Conservation (phyloP, 768 basidiomycete species). For the Amanita exitialis region DNA sequence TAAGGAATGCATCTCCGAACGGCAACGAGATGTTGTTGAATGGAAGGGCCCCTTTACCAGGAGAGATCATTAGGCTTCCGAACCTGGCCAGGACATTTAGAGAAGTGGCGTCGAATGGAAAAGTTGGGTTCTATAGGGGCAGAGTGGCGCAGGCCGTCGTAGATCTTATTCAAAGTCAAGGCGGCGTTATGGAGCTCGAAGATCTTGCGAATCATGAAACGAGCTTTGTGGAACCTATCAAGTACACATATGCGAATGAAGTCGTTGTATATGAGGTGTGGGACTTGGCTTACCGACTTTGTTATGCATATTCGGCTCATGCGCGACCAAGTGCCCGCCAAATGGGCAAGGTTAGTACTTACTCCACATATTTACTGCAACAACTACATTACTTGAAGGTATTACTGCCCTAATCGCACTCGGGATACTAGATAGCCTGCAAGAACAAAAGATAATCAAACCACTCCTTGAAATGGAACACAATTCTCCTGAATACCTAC, state of each 20-base stretch:
- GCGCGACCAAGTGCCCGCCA: conserved; percentile 68
- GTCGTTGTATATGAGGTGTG: conserved; percentile 87
- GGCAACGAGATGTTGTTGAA: conserved; percentile 80
- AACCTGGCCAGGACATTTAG: conserved; percentile 81
- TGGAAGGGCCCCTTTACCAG: conserved; percentile 75
- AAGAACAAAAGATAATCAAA: conserved; percentile 58
- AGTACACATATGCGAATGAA: conserved; percentile 77
- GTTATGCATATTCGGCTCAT: background rate
- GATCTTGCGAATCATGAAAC: conserved; percentile 83
- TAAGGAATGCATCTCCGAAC: conserved; percentile 80
- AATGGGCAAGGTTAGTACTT: conserved; percentile 73
- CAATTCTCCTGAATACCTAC: conserved; percentile 85
- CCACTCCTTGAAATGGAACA: conserved; percentile 77
- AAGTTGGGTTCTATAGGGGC: conserved; percentile 92
- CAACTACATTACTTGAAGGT: conserved; percentile 26
- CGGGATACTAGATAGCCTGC: conserved; percentile 84
- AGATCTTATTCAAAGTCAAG: conserved; percentile 72
- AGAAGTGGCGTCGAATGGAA: conserved; percentile 69
- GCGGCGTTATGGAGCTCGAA: conserved; percentile 90
- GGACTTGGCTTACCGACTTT: background rate
- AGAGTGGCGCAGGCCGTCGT: conserved; percentile 84
- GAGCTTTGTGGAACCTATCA: conserved; percentile 81
- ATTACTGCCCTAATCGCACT: conserved; percentile 88
- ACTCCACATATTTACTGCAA: background rate
- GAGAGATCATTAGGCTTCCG: conserved; percentile 75